Evolutionary conservation across 441 rosid species (phyloP), one percentile per base, ranked within the genome.

Genomic region (Adansonia rubrostipa): DNA sequence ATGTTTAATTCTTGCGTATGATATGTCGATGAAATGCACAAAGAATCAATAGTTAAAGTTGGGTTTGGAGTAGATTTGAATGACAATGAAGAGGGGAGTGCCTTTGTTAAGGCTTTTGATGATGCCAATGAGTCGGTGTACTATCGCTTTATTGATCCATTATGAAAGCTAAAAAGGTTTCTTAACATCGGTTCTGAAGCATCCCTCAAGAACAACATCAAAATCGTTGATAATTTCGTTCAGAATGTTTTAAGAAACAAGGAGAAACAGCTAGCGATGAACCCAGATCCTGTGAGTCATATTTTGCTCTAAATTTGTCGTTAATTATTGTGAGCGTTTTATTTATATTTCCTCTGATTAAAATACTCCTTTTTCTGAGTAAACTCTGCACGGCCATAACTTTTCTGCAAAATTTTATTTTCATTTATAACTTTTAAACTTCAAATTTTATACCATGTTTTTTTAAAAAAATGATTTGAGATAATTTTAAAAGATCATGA

Each of bases 31-130:
- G 97, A 87, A 87, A 80, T 86, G 73, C 80, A 79, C 94, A 63
- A 91, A 79, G 96, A 95, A 66, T 91, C 97, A 0, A 92, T 93
- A 20, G 87, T 90, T 79, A 89, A 95, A 89, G 97, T 95, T n/a
- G 97, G 90, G 47, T 95, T 92, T 70, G 97, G 97, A n/a, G 89
- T 91, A 53, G 93, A 92, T 47, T 76, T 93, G 68, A 84, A 87
- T 64, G 88, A 94, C 84, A 79, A 83, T 1, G n/a, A 61, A 84
- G 87, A 86, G 24, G 36, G 4, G n/a, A n/a, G n/a, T n/a, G n/a
- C n/a, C n/a, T n/a, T n/a, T n/a, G 89, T 88, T 91, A 83, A 84
- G 60, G 97, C 95, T 36, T 93, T 91, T 56, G 99, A 93, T 76
- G 95, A 93, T 24, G 84, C 88, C 4, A 91, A 85, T 75, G 90